These are phyloP conservation scores for Coemansia sp. DNA, from an alignment of 192 early-diverging fungal genomes.

Conservation along the genomic window DNA sequence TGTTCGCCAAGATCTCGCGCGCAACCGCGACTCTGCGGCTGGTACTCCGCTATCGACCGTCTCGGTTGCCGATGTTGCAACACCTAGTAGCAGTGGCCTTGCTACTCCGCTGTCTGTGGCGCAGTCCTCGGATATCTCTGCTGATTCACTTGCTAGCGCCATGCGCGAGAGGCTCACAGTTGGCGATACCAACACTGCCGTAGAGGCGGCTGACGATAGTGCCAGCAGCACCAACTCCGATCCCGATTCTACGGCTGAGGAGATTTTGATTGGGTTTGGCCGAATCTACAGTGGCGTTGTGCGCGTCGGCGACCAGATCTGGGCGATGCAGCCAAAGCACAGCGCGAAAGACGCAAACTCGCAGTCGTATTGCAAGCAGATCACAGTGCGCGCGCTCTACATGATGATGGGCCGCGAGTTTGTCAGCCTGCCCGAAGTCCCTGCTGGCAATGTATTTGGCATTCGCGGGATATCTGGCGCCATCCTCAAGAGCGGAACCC, in stretches of 20 bases:
- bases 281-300: constrained; percentile 92
- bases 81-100: constrained; percentile 33
- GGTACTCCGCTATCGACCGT: constrained; percentile 24
- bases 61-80: constrained; percentile 8
- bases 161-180: constrained; percentile 31
- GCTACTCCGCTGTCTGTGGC: constrained; percentile 15
- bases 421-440: constrained; percentile 74
- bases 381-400: constrained; percentile 78
- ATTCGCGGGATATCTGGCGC: constrained; percentile 84
- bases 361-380: constrained; percentile 60
- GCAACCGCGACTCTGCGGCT: constrained; percentile 20
- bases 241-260: constrained; percentile 46
- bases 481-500: constrained; percentile 93
- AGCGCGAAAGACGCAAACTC: constrained; percentile 60
- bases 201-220: not conserved
- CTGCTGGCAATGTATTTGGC: constrained; percentile 96
- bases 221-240: constrained; percentile 18
- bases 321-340: constrained; percentile 94
- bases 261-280: constrained; percentile 86
- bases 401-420: constrained; percentile 98
- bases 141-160: constrained; percentile 31
- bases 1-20: constrained; percentile 49
- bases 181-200: not conserved
- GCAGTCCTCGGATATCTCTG: not conserved
- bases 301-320: constrained; percentile 78